Evolutionary conservation across 192 early-diverging fungal species (phyloP).

Genomic region (Gonapodya sp.): DNA sequence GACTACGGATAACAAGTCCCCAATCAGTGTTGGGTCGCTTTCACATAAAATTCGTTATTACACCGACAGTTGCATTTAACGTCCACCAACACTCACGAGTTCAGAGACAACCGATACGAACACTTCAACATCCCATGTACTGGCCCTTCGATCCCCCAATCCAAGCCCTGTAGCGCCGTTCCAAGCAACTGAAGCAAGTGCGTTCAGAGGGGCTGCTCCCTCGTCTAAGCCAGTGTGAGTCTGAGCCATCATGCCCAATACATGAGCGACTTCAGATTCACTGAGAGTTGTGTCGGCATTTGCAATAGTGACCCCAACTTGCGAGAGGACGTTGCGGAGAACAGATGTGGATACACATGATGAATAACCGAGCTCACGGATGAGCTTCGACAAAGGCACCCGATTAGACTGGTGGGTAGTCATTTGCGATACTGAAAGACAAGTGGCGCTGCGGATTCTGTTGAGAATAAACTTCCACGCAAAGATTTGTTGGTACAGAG

Average conservation of each 20-base stretch:
- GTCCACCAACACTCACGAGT: conserved; percentile 27
- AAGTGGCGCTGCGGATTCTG: too few species aligned
- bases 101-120: conserved; percentile 44
- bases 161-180: background rate
- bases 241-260: conserved; percentile 53
- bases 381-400: background rate
- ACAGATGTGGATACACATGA: background rate
- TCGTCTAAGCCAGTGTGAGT: conserved; percentile 30
- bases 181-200: conserved; percentile 14
- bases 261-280: conserved; percentile 38
- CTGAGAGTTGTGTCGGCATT: background rate
- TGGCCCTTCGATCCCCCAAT: background rate
- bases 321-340: background rate
- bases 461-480: too few species aligned
- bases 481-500: too few species aligned
- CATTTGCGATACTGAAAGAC: too few species aligned
- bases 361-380: background rate
- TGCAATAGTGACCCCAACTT: background rate
- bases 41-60: conserved; percentile 10
- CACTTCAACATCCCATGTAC: conserved; percentile 50
- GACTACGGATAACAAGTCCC: conserved; percentile 43
- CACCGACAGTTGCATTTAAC: background rate
- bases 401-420: background rate
- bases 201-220: conserved; percentile 22
- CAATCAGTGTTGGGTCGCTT: conserved; percentile 52